These are phyloP conservation scores for Septoria petroselini DNA, from an alignment of 2,329 filamentous ascomycete genomes.

Conservation along the genomic window DNA sequence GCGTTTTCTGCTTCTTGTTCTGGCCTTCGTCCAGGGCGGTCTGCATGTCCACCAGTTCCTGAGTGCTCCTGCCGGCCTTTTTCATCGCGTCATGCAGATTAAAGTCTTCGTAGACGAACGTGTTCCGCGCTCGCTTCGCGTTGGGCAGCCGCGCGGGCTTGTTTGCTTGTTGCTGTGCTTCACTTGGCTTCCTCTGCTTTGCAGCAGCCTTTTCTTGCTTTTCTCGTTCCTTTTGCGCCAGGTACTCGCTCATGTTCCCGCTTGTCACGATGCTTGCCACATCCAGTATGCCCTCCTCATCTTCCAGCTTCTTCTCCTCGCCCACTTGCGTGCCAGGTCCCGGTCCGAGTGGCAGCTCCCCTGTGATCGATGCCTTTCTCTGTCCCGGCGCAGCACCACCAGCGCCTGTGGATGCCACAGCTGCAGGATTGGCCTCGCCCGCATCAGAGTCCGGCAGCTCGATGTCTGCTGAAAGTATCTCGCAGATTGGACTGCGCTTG, in stretches of 20 bases:
- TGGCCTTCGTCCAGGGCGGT: conserved; percentile 51
- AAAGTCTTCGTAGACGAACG: conserved; percentile 71
- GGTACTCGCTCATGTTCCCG: conserved; percentile 70
- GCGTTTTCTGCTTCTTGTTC: conserved; percentile 42
- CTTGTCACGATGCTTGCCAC: conserved; percentile 81
- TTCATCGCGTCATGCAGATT: conserved; percentile 54
- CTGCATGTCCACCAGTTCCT: conserved; percentile 51
- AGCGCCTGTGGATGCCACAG: conserved; percentile 55
- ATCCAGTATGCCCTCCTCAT: conserved; percentile 73
- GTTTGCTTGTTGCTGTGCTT: conserved; percentile 51
- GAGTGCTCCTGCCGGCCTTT: conserved; percentile 47
- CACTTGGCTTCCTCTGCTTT: conserved; percentile 52
- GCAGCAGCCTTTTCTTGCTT: conserved; percentile 63
- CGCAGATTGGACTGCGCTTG: conserved; percentile 61
- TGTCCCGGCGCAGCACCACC: conserved; percentile 46
- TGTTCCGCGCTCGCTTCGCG: conserved; percentile 64
- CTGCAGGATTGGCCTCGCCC: conserved; percentile 51
- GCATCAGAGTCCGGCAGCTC: conserved; percentile 52
- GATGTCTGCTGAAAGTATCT: conserved; percentile 56
- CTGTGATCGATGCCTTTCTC: conserved; percentile 41
- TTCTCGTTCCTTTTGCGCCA: conserved; percentile 79
- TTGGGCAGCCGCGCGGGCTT: conserved; percentile 66
- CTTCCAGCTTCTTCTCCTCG: conserved; percentile 50
- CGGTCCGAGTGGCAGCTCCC: conserved; percentile 51
- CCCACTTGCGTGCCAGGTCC: conserved; percentile 56